Evolutionary conservation across 352 stramenopile genomes (phyloP), one percentile per base, ranked within the genome.

Genomic region (Phytophthora kernoviae): DNA sequence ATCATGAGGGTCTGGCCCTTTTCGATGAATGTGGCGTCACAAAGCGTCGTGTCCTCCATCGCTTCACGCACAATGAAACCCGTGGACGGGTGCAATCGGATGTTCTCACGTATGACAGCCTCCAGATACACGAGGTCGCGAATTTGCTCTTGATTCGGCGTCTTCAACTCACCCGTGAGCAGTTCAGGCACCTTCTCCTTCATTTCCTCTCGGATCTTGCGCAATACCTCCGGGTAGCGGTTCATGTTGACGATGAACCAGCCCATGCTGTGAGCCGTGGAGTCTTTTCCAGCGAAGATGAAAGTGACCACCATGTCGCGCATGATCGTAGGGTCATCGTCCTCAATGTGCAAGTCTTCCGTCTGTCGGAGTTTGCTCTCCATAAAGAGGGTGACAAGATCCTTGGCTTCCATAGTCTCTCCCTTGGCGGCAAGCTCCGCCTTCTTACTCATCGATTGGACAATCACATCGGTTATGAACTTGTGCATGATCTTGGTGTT

Each of bases 191-290:
- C 36, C 20, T 81, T 82, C 41, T 62, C 62, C 18, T 74, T 65
- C 20, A 90, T 70, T 54, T 90, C 81, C 3, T 85, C 59, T 17
- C 70, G 70, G 42, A 90, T 87, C 45, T 85, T 86, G 7, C 58
- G 36, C 12, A 78, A 40, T 1, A 87, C 64, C 2, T 85, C 48
- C 2, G 81, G 84, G 34, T 91, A 65, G 9, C 65, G 59, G 27
- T 70, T 73, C 49, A 96, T 75, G 50, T 88, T 84, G 41, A 90
- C 81, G 39, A 91, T 67, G 32, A 90, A 79, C 86, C 86, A 95
- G 18, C 55, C 65, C 58, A 95, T 73, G 14, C 62, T 73, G 40
- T 81, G 71, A 0, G 84, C 77, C 2, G 80, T 91, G n/a, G 84
- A 87, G 68, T 94, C 86, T 24, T 87, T 79, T 39, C 84, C 86